Base-by-base conservation (phyloP, 192 early-diverging fungal species). In the Coemansia biformis region DNA sequence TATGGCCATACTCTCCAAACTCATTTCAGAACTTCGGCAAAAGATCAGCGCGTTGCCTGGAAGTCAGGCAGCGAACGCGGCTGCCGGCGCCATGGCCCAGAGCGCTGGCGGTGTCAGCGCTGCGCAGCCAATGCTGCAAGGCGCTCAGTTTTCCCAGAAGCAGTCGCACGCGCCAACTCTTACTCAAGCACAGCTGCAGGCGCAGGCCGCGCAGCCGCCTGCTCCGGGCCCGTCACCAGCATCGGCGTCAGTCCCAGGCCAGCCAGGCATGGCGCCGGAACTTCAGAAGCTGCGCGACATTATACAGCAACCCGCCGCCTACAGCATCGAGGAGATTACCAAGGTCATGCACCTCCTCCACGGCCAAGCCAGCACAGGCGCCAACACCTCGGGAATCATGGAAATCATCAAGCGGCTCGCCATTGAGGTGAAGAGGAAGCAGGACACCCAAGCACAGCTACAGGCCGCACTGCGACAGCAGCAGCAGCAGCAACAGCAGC, bases 401-500 rank as follows among this genome's bases (percentile, higher is more conserved):
- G n/a, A 28, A 3, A 28, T 3, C 26, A 28, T 3, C 26, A 28
- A 7, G 26, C 26, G 7, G 26, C 3, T 28, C 26, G 4, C 26
- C 4, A 28, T 28, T 3, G 26, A 28, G 43, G 8, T 17, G 0
- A 13, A 24, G 26, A 23, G 42, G 5, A 9, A 19, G 29, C 42
- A 10, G 26, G 16, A 4, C 11, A 9, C 45, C 2, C 45, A 35
- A 32, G 32, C 32, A 9, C 10, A 26, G 8, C 22, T 24, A 6
- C 43, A 41, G 41, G n/a, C n/a, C n/a, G n/a, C n/a, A n/a, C 11
- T 38, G 3, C 46, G 37, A 15, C 48, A 51, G 21, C 58, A 51
- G 32, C 59, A 61, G 35, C 51, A 54, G 24, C 53, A 55, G 7
- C n/a, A n/a, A n/a, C n/a, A n/a, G n/a, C n/a, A n/a, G n/a, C n/a